These are phyloP conservation scores for Pseudopithomyces maydicus DNA, from an alignment of 2,329 filamentous ascomycete genomes.

Conservation along the genomic window DNA sequence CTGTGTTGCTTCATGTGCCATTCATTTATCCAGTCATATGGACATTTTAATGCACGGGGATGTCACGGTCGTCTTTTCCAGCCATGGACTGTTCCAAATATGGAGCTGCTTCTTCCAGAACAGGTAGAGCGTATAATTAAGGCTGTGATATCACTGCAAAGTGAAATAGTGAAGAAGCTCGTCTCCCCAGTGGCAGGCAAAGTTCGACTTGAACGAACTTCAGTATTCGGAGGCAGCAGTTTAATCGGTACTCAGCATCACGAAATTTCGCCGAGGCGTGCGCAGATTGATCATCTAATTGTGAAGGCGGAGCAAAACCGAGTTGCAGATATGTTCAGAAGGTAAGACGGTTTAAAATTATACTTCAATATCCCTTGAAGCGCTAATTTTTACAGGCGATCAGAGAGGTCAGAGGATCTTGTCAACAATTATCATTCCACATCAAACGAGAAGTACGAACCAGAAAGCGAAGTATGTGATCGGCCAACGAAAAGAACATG, in stretches of 20 bases:
- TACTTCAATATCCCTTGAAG: too few relatives aligned
- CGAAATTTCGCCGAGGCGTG: conserved; percentile 17
- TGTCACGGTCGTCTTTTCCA: conserved; percentile 29
- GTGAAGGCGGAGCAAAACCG: conserved; percentile 25
- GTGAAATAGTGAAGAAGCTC: conserved; percentile 21
- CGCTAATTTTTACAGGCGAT: too few relatives aligned
- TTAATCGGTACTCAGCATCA: conserved; percentile 12
- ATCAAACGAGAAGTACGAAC: too few relatives aligned
- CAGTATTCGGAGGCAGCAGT: conserved; percentile 25
- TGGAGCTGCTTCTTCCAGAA: conserved; percentile 18
- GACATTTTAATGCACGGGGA: conserved; percentile 21
- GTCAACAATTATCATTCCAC: too few relatives aligned
- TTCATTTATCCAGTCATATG: conserved; percentile 22
- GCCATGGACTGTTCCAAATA: conserved; percentile 25
- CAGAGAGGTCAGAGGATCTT: too few relatives aligned
- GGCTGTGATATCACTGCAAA: conserved; percentile 23
- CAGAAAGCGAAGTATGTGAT: conserved; percentile 18
- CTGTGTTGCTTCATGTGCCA: conserved; percentile 29
- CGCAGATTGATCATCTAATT: conserved; percentile 18
- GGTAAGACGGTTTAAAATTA: conserved; percentile 16
- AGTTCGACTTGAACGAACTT: conserved; percentile 21
- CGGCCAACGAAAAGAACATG: conserved; percentile 23
- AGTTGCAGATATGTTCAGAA: conserved; percentile 32
- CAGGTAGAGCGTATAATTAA: conserved; percentile 19
- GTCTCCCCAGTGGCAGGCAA: conserved; percentile 11